Conservation (phyloP, 2,329 filamentous ascomycete species). For the Hypoxylon sp. region DNA sequence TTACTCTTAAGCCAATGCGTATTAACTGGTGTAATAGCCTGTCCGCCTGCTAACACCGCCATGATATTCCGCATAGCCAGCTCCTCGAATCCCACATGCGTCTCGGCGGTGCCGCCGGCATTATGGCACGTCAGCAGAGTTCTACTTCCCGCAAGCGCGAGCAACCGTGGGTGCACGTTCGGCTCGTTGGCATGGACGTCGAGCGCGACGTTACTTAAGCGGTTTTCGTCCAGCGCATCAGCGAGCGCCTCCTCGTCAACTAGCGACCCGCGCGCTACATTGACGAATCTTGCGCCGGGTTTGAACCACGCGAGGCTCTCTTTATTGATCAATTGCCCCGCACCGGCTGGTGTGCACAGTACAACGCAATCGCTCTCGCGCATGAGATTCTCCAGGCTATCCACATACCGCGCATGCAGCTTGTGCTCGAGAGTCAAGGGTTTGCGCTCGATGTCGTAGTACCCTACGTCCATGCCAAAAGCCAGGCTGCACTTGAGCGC, state of each 20-base stretch:
- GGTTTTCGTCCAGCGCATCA: slow-evolving; percentile 66
- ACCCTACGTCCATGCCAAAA: slow-evolving; percentile 77
- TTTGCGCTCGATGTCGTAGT: slow-evolving; percentile 70
- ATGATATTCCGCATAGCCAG: slow-evolving; percentile 76
- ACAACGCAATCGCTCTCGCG: slow-evolving; percentile 69
- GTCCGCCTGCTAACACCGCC: slow-evolving; percentile 65
- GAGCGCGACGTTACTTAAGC: slow-evolving; percentile 67
- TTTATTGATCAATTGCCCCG: slow-evolving; percentile 62
- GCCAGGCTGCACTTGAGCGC: slow-evolving; percentile 68
- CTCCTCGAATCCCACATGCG: slow-evolving; percentile 75
- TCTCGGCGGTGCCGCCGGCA: slow-evolving; percentile 75
- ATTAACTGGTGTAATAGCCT: slow-evolving; percentile 73
- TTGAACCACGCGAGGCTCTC: slow-evolving; percentile 65
- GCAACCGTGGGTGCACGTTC: slow-evolving; percentile 61
- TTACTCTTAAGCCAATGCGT: slow-evolving; percentile 57
- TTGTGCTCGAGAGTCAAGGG: slow-evolving; percentile 57
- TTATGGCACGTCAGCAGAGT: slow-evolving; percentile 76
- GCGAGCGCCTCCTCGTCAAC: slow-evolving; percentile 75
- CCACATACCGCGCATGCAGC: slow-evolving; percentile 64
- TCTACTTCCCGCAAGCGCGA: slow-evolving; percentile 57
- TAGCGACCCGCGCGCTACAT: slow-evolving; percentile 73
- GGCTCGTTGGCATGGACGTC: slow-evolving; percentile 76
- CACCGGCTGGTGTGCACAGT: slow-evolving; percentile 68
- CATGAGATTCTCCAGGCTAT: slow-evolving; percentile 65
- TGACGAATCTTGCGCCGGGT: slow-evolving; percentile 70